A percentile compares a stretch with the other conserved stretches of the same genome.
Conservation (phyloP, 176 grass and related monocot species). For the Zoysia japonica region DNA sequence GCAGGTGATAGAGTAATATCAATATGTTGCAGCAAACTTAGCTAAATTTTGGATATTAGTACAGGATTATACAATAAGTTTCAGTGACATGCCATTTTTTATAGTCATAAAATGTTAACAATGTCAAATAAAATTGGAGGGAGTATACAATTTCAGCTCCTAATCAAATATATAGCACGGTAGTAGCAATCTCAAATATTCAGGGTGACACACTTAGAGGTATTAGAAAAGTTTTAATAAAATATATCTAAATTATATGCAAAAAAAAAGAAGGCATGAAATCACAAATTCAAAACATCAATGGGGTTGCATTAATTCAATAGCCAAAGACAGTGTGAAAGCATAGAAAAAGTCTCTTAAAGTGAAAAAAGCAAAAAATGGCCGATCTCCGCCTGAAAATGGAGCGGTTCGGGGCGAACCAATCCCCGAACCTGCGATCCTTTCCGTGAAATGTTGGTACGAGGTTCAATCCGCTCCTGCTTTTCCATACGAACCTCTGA, state of each 20-base stretch:
- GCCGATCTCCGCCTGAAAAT: no score
- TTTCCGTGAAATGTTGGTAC: no score
- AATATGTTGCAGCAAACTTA: constrained; percentile 7
- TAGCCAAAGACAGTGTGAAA: background rate
- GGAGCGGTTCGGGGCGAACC: no score
- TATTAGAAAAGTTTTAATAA: background rate
- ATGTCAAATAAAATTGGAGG: background rate
- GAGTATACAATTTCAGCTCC: background rate
- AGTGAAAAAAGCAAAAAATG: constrained; percentile 24
- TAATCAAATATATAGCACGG: background rate
- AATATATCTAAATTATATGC: background rate
- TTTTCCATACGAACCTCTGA: no score
- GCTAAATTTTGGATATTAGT: constrained; percentile 25
- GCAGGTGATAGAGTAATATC: constrained; percentile 36
- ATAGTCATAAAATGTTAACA: background rate
- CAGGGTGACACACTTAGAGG: background rate
- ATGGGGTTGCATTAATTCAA: background rate
- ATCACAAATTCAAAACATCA: constrained; percentile 6
- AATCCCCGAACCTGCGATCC: no score
- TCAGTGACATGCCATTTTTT: background rate
- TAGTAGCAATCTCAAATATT: background rate
- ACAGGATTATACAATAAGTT: constrained; percentile 18
- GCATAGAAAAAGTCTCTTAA: constrained; percentile 1
- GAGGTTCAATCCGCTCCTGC: no score
- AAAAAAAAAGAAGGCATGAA: constrained; percentile 9